Base-by-base conservation (phyloP, 2,329 filamentous ascomycete genomes). In the Pyrenophora graminea region DNA sequence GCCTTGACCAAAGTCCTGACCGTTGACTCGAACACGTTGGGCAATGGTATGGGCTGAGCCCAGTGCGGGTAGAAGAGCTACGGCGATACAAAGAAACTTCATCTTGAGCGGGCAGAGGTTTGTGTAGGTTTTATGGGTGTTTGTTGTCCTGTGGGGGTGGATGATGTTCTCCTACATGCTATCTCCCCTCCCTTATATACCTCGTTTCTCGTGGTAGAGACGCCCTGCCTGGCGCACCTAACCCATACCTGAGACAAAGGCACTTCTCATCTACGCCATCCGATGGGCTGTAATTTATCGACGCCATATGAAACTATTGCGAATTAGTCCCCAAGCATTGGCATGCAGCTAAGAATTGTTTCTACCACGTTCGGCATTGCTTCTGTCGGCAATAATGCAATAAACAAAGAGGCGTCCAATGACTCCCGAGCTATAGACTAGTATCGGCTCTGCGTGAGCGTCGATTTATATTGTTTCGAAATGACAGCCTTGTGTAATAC, bases 1-100 rank as follows among this genome's bases (percentile, higher is more conserved):
- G 25, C 80, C 74, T 56, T 78, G 75, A 45, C 79, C 80, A 58
- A 80, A 74, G 55, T 82, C 79, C 17, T 68, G 71, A 18, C 56
- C 61, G 37, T 67, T 67, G 31, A 67, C 53, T n/a, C 64, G 62
- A 40, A 83, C 71, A 21, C 71, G 71, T 58, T 79, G 76, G 55
- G 77, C 78, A 59, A 79, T 77, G 42, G 70, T 64, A 55, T 80
- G 77, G 32, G 71, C 75, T 7, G 70, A 66, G 36, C 65, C 55
- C 23, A 73, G 65, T 34, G 64, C 62, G 43, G 72, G 68, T 7
- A 72, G 62, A 23, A 70, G 54, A 15, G 67, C 56, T 32, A 62
- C 43, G 31, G 64, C 51, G 21, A 55, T 46, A 19, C 61, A 46
- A 60, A 66, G 43, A 57, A 69, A 55, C 62, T 62, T 72, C 69